These are phyloP conservation scores for Urtica urens DNA, from an alignment of 306 rosid species.

Conservation along the genomic window DNA sequence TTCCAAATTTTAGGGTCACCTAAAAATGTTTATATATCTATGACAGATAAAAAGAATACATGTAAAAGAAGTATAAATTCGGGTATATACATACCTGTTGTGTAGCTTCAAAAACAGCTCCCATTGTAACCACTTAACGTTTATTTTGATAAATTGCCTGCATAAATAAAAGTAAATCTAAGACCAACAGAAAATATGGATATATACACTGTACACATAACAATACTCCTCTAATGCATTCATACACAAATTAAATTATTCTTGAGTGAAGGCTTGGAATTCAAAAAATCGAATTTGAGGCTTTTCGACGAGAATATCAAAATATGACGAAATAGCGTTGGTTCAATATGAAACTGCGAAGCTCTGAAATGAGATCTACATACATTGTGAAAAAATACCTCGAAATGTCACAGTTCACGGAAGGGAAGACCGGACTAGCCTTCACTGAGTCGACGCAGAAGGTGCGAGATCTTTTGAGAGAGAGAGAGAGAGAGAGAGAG, in stretches of 20 bases:
- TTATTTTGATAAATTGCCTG: constrained; percentile 22
- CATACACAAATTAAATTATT: background rate
- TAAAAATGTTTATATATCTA: too few relatives aligned
- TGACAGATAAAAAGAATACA: too few relatives aligned
- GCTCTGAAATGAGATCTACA: too few relatives aligned
- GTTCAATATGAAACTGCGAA: too few relatives aligned
- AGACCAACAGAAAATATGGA: background rate
- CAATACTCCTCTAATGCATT: background rate
- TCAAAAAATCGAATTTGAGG: background rate
- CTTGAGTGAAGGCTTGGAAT: background rate
- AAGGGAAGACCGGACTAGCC: background rate
- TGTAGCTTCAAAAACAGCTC: constrained; percentile 49
- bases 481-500: too few relatives aligned
- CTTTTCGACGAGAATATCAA: background rate
- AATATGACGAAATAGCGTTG: too few relatives aligned
- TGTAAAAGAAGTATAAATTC: background rate
- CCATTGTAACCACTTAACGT: constrained; percentile 47
- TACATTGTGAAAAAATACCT: too few relatives aligned
- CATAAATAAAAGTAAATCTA: background rate
- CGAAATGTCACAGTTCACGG: too few relatives aligned
- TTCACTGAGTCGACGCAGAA: background rate
- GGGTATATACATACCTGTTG: constrained; percentile 41
- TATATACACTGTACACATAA: background rate
- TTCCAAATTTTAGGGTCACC: too few relatives aligned
- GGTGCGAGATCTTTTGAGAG: background rate